Evolutionary conservation across 2,329 filamentous ascomycete species (phyloP).

Genomic region (Penicillium brasilianum): DNA sequence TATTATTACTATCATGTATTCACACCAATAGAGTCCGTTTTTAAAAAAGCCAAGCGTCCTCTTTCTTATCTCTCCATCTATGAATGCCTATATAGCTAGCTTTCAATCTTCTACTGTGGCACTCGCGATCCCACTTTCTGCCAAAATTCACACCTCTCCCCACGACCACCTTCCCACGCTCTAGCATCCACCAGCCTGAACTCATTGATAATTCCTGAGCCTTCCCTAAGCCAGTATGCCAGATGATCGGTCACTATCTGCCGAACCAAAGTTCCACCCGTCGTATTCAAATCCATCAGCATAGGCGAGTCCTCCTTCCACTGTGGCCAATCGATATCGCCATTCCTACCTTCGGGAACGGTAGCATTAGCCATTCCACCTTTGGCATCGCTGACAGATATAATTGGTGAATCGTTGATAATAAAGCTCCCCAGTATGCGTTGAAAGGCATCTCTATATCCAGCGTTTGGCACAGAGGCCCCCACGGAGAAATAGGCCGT

Average conservation of each 20-base stretch:
- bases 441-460: neutral
- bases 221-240: neutral
- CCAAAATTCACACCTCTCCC: neutral
- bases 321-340: neutral
- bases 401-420: neutral
- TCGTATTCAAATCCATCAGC: neutral
- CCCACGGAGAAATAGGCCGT: neutral
- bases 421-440: neutral
- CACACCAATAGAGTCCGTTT: neutral
- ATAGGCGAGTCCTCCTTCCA: neutral
- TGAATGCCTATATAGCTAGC: neutral
- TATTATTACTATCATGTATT: neutral
- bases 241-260: neutral
- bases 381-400: neutral
- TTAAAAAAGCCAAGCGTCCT: neutral
- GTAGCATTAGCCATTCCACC: neutral
- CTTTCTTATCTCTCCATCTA: neutral
- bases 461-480: neutral
- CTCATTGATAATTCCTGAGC: neutral
- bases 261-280: neutral
- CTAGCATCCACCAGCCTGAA: neutral
- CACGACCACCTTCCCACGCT: neutral
- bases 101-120: neutral
- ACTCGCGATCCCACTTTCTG: neutral
- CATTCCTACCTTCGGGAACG: neutral